phyloP scores from a whole-genome alignment of 2,329 filamentous ascomycete species.

The Tolypocladium nubicola region DNA sequence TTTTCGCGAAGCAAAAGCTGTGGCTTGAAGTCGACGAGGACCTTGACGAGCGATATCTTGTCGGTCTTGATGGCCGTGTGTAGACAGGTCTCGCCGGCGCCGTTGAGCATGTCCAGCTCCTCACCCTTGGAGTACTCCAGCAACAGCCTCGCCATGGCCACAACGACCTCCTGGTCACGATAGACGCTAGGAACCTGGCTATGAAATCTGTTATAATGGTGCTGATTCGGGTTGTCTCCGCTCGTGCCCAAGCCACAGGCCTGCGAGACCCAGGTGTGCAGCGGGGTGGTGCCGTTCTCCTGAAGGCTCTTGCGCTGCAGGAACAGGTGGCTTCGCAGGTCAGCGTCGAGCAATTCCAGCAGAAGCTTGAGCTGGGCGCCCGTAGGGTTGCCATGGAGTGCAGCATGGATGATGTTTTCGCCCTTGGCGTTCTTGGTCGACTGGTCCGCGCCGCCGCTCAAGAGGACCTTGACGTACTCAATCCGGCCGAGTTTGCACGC shows the following conservation, averaged over 20 bases:
- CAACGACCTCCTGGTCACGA: conserved; percentile 16
- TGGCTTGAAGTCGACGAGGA: conserved; percentile 44
- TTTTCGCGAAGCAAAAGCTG: conserved; percentile 61
- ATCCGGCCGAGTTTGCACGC: conserved; percentile 48
- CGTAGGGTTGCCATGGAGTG: conserved; percentile 24
- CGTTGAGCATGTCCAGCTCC: conserved; percentile 49
- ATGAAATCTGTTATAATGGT: conserved; percentile 5
- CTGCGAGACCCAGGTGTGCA: conserved; percentile 47
- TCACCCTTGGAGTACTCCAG: conserved; percentile 45
- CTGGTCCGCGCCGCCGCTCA: conserved; percentile 61
- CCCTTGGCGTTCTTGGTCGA: conserved; percentile 47
- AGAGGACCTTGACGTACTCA: conserved; percentile 48
- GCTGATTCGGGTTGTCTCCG: conserved; percentile 5
- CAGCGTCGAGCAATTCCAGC: conserved; percentile 46
- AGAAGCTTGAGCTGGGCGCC: conserved; percentile 31
- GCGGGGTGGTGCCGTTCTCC: conserved; percentile 47
- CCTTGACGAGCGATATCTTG: conserved; percentile 23
- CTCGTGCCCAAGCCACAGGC: conserved; percentile 9
- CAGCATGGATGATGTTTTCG: conserved; percentile 59
- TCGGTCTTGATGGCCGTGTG: conserved; percentile 41
- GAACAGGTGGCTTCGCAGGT: conserved; percentile 46
- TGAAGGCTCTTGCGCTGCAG: conserved; percentile 42
- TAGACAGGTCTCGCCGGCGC: conserved; percentile 53
- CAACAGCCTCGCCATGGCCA: conserved; percentile 36
- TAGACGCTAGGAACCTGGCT: conserved; percentile 10